Evolutionary conservation across 345 rosid genomes (phyloP).

Genomic region (Eucalyptus marginata): DNA sequence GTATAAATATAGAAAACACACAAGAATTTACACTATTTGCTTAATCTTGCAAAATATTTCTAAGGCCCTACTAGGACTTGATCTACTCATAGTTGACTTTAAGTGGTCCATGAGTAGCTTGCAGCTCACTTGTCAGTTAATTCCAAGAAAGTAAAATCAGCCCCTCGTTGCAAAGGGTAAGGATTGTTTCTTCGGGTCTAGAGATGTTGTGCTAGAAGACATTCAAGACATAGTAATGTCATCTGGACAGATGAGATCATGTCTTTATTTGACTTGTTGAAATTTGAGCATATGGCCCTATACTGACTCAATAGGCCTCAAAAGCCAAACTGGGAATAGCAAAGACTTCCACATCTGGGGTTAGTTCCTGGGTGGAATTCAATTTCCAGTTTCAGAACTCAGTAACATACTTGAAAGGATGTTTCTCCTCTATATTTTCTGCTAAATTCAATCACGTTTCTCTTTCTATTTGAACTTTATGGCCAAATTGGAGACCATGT

Average conservation of each 20-base stretch:
- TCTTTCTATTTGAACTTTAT: neutral
- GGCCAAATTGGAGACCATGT: neutral
- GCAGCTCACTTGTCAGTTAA: neutral
- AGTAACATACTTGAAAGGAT: neutral
- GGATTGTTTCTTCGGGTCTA: neutral
- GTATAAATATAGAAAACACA: neutral
- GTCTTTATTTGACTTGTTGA: neutral
- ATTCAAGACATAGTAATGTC: neutral
- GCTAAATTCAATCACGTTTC: neutral
- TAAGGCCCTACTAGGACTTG: neutral
- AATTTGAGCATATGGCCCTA: neutral
- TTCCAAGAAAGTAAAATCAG: neutral
- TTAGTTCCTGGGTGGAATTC: neutral
- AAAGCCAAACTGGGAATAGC: neutral
- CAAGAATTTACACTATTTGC: neutral
- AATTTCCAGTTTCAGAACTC: neutral
- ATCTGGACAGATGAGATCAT: neutral
- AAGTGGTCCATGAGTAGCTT: neutral
- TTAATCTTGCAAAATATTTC: neutral
- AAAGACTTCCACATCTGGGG: neutral
- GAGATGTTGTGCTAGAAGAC: neutral
- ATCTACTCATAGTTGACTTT: neutral
- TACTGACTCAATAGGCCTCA: neutral
- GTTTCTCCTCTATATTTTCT: neutral
- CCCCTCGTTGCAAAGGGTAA: neutral